Percentiles rank a stretch among this genome's conserved stretches.
These are phyloP conservation scores for Nematocida minor DNA, from an alignment of 371 early-diverging fungal species.

Conservation along the genomic window DNA sequence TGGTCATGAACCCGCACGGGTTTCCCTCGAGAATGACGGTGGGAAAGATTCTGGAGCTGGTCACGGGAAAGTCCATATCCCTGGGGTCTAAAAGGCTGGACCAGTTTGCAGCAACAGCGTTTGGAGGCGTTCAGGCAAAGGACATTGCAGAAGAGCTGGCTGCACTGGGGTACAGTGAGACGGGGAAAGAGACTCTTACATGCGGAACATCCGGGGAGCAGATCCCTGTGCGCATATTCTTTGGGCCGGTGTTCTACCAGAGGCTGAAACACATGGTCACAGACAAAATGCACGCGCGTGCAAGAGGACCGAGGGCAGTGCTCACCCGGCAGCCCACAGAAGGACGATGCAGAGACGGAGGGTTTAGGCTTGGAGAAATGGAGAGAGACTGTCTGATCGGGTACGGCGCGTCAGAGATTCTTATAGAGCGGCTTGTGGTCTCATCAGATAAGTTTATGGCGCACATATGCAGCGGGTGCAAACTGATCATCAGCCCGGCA, in stretches of 20 bases:
- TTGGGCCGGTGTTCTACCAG: constrained; percentile 94
- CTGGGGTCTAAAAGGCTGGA: constrained; percentile 1
- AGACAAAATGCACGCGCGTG: constrained; percentile 97
- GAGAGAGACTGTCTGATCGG: constrained; percentile 93
- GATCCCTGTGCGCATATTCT: constrained; percentile 85
- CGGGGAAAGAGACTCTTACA: constrained; percentile 85
- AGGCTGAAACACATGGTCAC: constrained; percentile 98
- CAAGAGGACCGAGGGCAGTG: constrained; percentile 83
- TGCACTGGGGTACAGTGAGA: constrained; percentile 87
- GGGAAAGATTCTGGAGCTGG: constrained; percentile 94
- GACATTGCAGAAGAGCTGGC: constrained; percentile 85
- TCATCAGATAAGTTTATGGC: constrained; percentile 71
- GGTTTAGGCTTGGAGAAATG: constrained; percentile 94
- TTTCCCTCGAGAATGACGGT: constrained; percentile 99
- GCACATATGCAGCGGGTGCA: constrained; percentile 31
- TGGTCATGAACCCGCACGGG: constrained; percentile 99
- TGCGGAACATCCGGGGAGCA: constrained; percentile 77
- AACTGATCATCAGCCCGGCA: constrained; percentile 4
- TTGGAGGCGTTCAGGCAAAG: constrained; percentile 66
- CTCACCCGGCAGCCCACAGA: constrained; percentile 94
- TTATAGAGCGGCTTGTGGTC: constrained; percentile 85
- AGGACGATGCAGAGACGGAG: constrained; percentile 92
- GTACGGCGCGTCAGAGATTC: constrained; percentile 83
- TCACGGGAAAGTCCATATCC: constrained; percentile 80
- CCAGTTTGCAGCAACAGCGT: constrained; percentile 18